Evolutionary conservation across 2,329 filamentous ascomycete species (phyloP), one percentile per base, ranked within the genome.

Genomic region (Domatiomyces catenatus): DNA sequence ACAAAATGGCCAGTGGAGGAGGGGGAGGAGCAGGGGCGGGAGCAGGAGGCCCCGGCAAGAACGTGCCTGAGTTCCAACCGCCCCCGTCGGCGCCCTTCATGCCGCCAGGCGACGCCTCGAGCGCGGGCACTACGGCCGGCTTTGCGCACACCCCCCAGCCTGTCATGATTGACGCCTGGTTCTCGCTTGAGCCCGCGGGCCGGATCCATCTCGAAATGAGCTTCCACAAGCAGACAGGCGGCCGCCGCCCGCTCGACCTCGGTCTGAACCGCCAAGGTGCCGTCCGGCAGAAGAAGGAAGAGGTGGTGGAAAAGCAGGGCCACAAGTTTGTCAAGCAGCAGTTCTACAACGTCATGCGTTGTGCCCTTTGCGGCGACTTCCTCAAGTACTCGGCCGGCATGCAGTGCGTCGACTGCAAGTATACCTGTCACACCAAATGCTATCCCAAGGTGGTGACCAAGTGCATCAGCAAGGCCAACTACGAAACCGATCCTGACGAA

Each of bases 341-440:
- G 67, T 98, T 98, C 69, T 98, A 96, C 81, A 98, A 96, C 75
- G 95, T 98, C 64, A 98, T 98, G 92, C 90, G 92, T 55, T 98
- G 92, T 69, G 92, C 92, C 12, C 80, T 96, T 36, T 98, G 92
- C 66, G 92, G 89, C 53, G 92, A 98, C 59, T 96, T 98, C 64
- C 83, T 98, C 70, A 98, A 96, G 66, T 96, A 96, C 66, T 93
- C 90, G 47, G 86, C 92, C 19, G 92, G 92, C 55, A 98, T 98
- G 90, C 92, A 98, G 71, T 98, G 92, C 68, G 86, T 93, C 58
- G 92, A 98, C 70, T 98, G 92, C 83, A 96, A 96, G 71, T 96
- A 96, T 71, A 96, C 90, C 42, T 98, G 92, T 69, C 92, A 98
- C 69, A 90, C 87, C 61, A 95, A 96, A 70, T 98, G 92, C 66